A percentile compares a stretch with the other conserved stretches of the same genome.
These are phyloP conservation scores for Zostera marina DNA, from an alignment of 116 monocot genomes.

Conservation along the genomic window DNA sequence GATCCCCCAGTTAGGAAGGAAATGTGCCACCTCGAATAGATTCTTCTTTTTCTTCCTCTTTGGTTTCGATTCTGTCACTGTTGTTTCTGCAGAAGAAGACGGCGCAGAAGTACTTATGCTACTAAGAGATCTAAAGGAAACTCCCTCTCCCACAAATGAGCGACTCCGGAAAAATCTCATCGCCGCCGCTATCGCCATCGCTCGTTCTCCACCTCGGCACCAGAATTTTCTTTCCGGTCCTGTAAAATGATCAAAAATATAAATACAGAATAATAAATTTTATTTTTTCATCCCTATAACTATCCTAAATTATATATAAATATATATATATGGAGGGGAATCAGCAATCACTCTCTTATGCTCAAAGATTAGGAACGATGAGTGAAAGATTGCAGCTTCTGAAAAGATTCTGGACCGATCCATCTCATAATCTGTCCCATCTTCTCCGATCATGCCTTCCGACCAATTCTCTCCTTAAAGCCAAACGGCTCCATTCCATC, in stretches of 20 bases:
- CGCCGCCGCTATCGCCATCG: slow-evolving; percentile 1
- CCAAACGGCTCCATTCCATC: slow-evolving; percentile 36
- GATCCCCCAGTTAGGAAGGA: slow-evolving; percentile 81
- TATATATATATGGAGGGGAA: too few species aligned
- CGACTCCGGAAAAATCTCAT: slow-evolving; percentile 25
- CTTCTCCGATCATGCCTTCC: slow-evolving; percentile 24
- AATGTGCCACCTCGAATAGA: slow-evolving; percentile 90
- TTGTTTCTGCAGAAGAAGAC: slow-evolving; percentile 5
- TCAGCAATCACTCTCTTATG: too few species aligned
- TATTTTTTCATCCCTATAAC: too few species aligned
- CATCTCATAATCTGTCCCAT: slow-evolving; percentile 28
- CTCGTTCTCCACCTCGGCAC: too few species aligned
- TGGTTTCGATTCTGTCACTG: slow-evolving; percentile 19
- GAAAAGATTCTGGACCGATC: slow-evolving; percentile 12
- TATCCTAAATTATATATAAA: too few species aligned
- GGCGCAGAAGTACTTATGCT: neutral
- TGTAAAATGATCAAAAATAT: too few species aligned
- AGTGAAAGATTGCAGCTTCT: neutral
- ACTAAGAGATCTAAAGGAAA: slow-evolving; percentile 17
- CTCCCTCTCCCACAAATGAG: slow-evolving; percentile 1
- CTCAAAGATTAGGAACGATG: neutral
- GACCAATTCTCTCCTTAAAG: slow-evolving; percentile 9
- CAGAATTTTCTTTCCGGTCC: too few species aligned
- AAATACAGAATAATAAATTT: too few species aligned
- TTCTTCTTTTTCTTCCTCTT: slow-evolving; percentile 89